Percentiles rank a stretch among this genome's conserved stretches.
Evolutionary conservation across 257 asterid genomes (phyloP).

Genomic region (Echium plantagineum): DNA sequence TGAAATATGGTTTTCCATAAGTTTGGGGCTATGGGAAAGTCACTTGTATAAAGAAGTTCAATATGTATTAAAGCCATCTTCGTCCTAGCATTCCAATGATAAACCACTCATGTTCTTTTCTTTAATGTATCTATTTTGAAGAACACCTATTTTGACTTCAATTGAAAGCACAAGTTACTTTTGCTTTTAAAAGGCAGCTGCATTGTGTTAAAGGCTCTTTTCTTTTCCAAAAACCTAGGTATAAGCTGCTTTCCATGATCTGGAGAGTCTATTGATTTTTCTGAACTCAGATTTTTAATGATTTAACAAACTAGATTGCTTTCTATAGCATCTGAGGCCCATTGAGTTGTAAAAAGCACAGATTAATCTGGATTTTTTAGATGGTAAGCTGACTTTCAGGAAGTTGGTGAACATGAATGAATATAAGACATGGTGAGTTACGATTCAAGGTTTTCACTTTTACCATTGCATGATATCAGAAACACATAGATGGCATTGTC

Average conservation of each 20-base stretch:
- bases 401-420: background rate
- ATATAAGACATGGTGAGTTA: conserved; percentile 1
- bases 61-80: background rate
- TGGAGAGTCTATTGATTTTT: background rate
- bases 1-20: background rate
- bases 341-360: background rate
- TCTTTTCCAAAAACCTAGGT: background rate
- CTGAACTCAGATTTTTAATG: no score
- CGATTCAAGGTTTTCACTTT: conserved; percentile 3
- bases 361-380: no score
- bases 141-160: background rate
- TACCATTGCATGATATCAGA: conserved; percentile 34
- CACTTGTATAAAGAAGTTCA: background rate
- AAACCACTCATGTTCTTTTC: background rate
- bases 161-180: no score
- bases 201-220: background rate
- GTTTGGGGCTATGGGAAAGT: background rate
- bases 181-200: background rate
- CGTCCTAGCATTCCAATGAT: background rate
- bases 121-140: background rate
- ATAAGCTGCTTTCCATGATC: background rate
- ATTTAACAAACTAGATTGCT: no score
- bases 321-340: background rate
- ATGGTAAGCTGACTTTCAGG: background rate
- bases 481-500: conserved; percentile 85